Base-by-base conservation (phyloP, 2,329 filamentous ascomycete genomes). In the Alternaria atra region DNA sequence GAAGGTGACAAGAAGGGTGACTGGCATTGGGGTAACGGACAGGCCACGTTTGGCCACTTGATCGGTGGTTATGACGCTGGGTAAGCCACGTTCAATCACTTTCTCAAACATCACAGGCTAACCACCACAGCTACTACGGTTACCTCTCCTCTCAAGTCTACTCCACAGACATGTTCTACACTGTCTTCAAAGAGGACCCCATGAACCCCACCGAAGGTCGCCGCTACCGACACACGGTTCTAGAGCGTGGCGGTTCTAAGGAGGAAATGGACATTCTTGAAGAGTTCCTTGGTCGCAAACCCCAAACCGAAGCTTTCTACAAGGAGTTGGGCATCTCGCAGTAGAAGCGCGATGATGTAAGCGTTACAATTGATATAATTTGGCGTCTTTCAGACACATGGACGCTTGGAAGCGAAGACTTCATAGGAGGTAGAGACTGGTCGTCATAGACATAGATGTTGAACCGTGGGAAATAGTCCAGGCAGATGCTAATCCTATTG, bases 51-150 rank as follows among this genome's bases (percentile, higher is more conserved):
- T 73, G 91, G 91, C 15, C 92, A 95, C 79, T 83, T 94, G 65
- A 91, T 94, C 61, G 91, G 91, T 54, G 92, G 92, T 2, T 95
- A 95, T 73, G 92, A 94, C 77, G 91, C 92, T 30, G 91, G 91
- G 43, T 77, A 67, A 70, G 76, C 67, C 40, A 30, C 13, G n/a
- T 8, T 20, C 27, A 23, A 15, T 23, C 20, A 13, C 23, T 9
- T 42, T 13, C 9, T n/a, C 12, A 15, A 39, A 40, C 8, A 13
- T 13, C 23, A 47, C 10, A 9, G 57, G 35, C 20, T 61, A n/a
- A 61, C 7, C 37, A 47, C 4, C 5, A 43, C 40, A 78, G 75
- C 17, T 94, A 94, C 81, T 95, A 95, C 77, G 84, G 83, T 51
- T 85, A 85, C 66, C 74, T 85, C 58, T 80, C 87, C 65, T 92